A percentile compares a stretch with the other conserved stretches of the same genome.
Conservation (phyloP, 1,139 yeast genomes). For the Maudiozyma humilis region DNA sequence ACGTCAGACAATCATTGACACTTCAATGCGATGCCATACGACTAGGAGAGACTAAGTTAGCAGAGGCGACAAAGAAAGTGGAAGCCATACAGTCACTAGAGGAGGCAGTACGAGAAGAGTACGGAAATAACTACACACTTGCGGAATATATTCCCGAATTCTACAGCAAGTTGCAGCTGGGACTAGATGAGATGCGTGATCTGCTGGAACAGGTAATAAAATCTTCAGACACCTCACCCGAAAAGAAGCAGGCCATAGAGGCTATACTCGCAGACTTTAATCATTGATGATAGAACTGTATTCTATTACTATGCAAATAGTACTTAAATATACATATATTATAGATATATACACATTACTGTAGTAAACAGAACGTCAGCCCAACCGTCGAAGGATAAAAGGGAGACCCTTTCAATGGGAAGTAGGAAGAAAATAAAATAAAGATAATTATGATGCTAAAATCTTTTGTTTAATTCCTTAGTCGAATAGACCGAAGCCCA, state of each 20-base stretch:
- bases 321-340: background rate
- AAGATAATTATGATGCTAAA: constrained; percentile 6
- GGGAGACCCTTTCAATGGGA: background rate
- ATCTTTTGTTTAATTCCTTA: constrained; percentile 32
- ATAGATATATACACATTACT: background rate
- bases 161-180: constrained; percentile 9
- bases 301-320: background rate
- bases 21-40: constrained; percentile 6
- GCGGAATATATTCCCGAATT: constrained; percentile 14
- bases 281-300: background rate
- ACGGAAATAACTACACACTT: background rate
- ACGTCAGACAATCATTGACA: constrained; percentile 6
- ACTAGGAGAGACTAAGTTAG: background rate
- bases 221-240: constrained; percentile 7
- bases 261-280: constrained; percentile 4
- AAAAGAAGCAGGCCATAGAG: constrained; percentile 1
- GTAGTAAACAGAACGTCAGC: background rate
- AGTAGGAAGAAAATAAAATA: constrained; percentile 2
- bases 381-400: background rate
- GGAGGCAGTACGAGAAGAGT: background rate
- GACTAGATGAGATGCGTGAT: constrained; percentile 15
- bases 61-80: background rate
- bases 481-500: constrained; percentile 89
- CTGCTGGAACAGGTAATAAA: constrained; percentile 16
- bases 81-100: background rate